Base-by-base conservation (phyloP, 768 basidiomycete species). In the Ramaria rubella region DNA sequence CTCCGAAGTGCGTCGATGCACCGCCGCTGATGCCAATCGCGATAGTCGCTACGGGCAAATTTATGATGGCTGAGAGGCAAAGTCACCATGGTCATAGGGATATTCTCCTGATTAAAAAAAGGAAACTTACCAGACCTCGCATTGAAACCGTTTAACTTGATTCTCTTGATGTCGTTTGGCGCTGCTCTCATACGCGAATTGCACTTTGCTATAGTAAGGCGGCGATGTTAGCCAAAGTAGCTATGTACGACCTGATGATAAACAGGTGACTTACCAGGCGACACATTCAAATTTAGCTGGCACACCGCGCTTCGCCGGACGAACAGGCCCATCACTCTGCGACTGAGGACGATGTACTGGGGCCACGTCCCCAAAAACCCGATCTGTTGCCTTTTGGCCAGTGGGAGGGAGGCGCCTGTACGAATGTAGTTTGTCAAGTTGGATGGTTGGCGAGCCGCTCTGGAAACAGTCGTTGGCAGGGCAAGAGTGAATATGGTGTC, bases 91-190 rank as follows among this genome's bases (percentile, higher is more conserved):
- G 14, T 11, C 3, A 23, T 3, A 29, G 40, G 52, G 23, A n/a
- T 7, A 7, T 21, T 14, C 12, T 14, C 23, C 9, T 53, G 19
- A 15, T 19, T 14, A 6, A 15, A n/a, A 30, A 27, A n/a, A 30
- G 27, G 33, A 26, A 17, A 38, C 36, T 38, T 19, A 53, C 52
- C 52, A 53, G 1, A 53, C 34, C 19, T 21, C 36, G 21, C 52
- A 53, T 17, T 34, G 34, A 42, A 53, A 53, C 15, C 52, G 34
- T 24, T 53, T 53, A 23, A 53, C 19, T 34, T 53, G 52, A 53
- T 53, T 53, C n/a, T 31, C 23, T 38, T 53, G 52, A n/a, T 53
- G 52, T 21, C 52, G 52, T 53, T 53, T 53, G 12, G 52, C 52
- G 21, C 52, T 53, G 23, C 52, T 53, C 38, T 53, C 52, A 38